These are phyloP conservation scores for Malassezia restricta DNA, from an alignment of 1,284 basidiomycete species.

Conservation along the genomic window DNA sequence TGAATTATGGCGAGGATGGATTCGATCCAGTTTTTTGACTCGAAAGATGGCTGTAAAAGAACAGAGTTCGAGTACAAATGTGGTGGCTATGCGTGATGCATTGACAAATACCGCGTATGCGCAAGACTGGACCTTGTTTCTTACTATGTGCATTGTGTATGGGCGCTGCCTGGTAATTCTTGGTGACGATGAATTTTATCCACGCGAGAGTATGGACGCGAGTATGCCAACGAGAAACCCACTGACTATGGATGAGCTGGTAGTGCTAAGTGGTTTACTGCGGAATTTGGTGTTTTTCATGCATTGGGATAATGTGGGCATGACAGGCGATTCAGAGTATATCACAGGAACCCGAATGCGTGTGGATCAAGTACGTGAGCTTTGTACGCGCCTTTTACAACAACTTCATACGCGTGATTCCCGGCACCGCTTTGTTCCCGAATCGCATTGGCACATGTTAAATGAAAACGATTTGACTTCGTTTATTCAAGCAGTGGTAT, in stretches of 20 bases:
- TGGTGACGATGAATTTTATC: constrained; percentile 93
- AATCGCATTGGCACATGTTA: constrained; percentile 73
- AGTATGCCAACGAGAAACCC: constrained; percentile 24
- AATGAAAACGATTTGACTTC: constrained; percentile 60
- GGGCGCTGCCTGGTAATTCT: constrained; percentile 74
- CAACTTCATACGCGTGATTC: constrained; percentile 39
- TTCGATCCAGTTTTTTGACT: constrained; percentile 26
- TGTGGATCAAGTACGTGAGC: constrained; percentile 17
- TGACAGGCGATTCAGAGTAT: constrained; percentile 4
- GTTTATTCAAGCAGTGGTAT: constrained; percentile 76
- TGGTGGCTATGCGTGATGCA: constrained; percentile 15
- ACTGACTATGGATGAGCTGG: constrained; percentile 72
- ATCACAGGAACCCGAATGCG: constrained; percentile 28
- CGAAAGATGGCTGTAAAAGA: constrained; percentile 15
- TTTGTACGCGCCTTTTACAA: constrained; percentile 32
- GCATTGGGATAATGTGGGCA: constrained; percentile 58
- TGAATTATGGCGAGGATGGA: constrained; percentile 41
- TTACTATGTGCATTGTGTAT: constrained; percentile 74
- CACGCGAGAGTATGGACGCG: constrained; percentile 21
- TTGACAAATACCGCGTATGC: constrained; percentile 4
- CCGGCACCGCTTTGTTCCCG: constrained; percentile 21
- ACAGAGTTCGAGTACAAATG: neutral
- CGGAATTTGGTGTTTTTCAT: constrained; percentile 67
- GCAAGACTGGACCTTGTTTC: constrained; percentile 52
- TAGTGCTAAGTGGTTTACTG: constrained; percentile 57